phyloP scores from a whole-genome alignment of 192 early-diverging fungal genomes.

The Coemansia sp. region DNA sequence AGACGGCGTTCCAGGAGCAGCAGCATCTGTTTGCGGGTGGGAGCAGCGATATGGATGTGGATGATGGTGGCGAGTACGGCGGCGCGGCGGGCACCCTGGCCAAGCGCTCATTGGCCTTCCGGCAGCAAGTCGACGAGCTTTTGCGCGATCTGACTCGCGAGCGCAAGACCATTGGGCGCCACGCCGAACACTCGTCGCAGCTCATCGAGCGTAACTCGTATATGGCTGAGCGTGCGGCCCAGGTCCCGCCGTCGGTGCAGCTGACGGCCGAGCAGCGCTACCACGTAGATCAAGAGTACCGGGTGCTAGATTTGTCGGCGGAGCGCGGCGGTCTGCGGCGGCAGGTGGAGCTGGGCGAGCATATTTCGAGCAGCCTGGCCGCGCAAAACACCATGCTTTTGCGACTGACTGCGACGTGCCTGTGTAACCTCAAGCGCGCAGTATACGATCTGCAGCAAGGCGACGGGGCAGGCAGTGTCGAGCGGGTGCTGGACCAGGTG shows the following conservation, averaged over 20 bases:
- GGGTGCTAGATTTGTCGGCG: conserved; percentile 32
- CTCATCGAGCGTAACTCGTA: conserved; percentile 34
- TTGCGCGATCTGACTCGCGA: conserved; percentile 39
- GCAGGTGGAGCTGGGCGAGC: conserved; percentile 35
- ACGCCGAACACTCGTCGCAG: conserved; percentile 35
- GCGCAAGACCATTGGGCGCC: conserved; percentile 30
- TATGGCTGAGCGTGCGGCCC: conserved; percentile 35
- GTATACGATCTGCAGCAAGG: conserved; percentile 5
- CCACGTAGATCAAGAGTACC: conserved; percentile 43
- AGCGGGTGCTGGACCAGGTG: conserved; percentile 24
- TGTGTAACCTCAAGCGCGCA: conserved; percentile 29
- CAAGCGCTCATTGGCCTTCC: conserved; percentile 15
- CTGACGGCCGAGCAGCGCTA: conserved; percentile 48
- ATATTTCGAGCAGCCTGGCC: conserved; percentile 17
- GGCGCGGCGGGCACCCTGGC: neutral
- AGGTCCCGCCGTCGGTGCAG: conserved; percentile 23
- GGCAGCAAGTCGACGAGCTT: conserved; percentile 36
- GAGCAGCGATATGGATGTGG: conserved; percentile 11
- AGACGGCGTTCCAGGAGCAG: conserved; percentile 43
- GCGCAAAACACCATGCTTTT: conserved; percentile 30
- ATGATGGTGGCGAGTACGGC: neutral
- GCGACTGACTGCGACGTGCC: conserved; percentile 30
- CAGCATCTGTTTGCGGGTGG: conserved; percentile 14
- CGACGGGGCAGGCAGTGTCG: neutral
- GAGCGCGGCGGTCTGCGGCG: conserved; percentile 41